Percentiles rank a stretch among this genome's conserved stretches.
phyloP scores from a whole-genome alignment of 2,329 filamentous ascomycete species.

The Colletotrichum sansevieriae region DNA sequence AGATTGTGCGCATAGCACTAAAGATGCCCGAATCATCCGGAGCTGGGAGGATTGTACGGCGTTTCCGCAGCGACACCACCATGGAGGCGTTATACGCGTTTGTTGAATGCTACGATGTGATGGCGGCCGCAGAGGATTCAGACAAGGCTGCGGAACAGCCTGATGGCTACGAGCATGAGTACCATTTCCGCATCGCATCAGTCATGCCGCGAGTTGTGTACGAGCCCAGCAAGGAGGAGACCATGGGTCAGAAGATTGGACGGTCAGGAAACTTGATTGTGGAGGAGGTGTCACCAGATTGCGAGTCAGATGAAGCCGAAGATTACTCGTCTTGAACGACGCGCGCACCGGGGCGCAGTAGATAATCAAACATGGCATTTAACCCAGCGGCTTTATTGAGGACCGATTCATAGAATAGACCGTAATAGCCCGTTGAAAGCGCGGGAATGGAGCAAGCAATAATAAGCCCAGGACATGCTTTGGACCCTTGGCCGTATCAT shows the following conservation, averaged over 20 bases:
- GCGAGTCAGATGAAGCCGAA: slow-evolving; percentile 40
- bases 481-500: background rate
- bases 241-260: slow-evolving; percentile 80
- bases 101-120: slow-evolving; percentile 86
- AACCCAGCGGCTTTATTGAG: background rate
- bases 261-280: slow-evolving; percentile 90
- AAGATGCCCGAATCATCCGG: slow-evolving; percentile 72
- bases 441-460: background rate
- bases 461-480: background rate
- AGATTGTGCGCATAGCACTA: slow-evolving; percentile 78
- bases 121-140: slow-evolving; percentile 58
- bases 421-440: slow-evolving; percentile 6
- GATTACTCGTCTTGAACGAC: slow-evolving; percentile 13
- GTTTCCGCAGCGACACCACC: slow-evolving; percentile 76
- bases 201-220: slow-evolving; percentile 88
- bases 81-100: slow-evolving; percentile 96
- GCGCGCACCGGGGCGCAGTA: background rate
- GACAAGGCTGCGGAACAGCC: slow-evolving; percentile 61
- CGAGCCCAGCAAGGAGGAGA: slow-evolving; percentile 74
- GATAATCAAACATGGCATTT: background rate
- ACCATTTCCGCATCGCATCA: slow-evolving; percentile 86
- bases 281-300: slow-evolving; percentile 69
- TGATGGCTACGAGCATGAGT: slow-evolving; percentile 81
- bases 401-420: slow-evolving; percentile 9
- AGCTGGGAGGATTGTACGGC: slow-evolving; percentile 81